Evolutionary conservation across 2,329 filamentous ascomycete genomes (phyloP), one percentile per base, ranked within the genome.

Genomic region (Aspergillus candidus): DNA sequence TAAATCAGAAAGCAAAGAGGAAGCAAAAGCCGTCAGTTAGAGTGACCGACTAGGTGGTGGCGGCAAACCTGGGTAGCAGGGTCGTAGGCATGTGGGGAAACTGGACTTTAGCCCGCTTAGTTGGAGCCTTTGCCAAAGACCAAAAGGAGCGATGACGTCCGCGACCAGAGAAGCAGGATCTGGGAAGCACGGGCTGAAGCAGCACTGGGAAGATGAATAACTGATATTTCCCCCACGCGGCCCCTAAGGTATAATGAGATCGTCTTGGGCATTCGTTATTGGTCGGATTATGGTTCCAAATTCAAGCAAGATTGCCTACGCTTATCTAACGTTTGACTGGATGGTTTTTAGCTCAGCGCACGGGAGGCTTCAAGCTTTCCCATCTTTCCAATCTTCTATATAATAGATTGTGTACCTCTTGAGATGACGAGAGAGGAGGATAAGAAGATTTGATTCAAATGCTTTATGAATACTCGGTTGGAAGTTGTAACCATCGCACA

Each of bases 141-240:
- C 55, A 58, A 54, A 54, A 55, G 56, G 51, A 53, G 51, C 59
- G 54, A 61, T 61, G 59, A 63, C 60, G 60, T 63, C 51, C 49
- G 53, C 51, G 54, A 59, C 50, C 39, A 47, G 41, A 51, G 40
- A 40, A 43, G 45, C 51, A 49, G 47, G 44, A 48, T 52, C 15
- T 41, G 40, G 27, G 10, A 32, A 32, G 38, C 30, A 18, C 38
- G 10, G 11, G 11, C 18, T 32, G 17, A 27, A 37, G 39, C 34
- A 17, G 30, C 31, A 22, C 22, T 31, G 40, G 31, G 35, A 38
- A 27, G 41, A 15, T 38, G 30, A 13, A 40, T 30, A 36, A 43
- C 32, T 42, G 33, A 18, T 15, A 13, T 39, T 43, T 34, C 40
- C 36, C 15, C 43, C 46, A 52, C 47, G 44, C 49, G 41, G 48